These are phyloP conservation scores for Fremontodendron californicum DNA, from an alignment of 345 rosid genomes.

Conservation along the genomic window DNA sequence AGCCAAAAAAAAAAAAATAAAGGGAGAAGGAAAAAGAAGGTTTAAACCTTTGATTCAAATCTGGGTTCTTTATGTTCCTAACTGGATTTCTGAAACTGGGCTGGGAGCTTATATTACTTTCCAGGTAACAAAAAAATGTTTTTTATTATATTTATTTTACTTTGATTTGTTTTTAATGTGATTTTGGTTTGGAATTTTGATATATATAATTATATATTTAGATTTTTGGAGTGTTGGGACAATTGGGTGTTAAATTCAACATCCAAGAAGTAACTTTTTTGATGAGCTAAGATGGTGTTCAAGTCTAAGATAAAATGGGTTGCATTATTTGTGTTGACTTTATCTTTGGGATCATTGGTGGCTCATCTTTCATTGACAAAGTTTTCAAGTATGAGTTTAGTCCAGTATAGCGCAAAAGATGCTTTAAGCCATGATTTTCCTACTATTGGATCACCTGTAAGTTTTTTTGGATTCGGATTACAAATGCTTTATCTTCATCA, in stretches of 20 bases:
- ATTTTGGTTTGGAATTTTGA: neutral
- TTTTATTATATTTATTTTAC: neutral
- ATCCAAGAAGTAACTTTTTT: slow-evolving; percentile 10
- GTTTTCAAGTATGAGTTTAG: slow-evolving; percentile 54
- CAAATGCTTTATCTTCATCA: neutral
- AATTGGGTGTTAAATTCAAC: slow-evolving; percentile 15
- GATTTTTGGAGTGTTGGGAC: slow-evolving; percentile 1
- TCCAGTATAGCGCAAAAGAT: slow-evolving; percentile 48
- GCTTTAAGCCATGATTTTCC: slow-evolving; percentile 50
- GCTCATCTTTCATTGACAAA: slow-evolving; percentile 79
- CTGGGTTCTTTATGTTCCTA: too few relatives aligned
- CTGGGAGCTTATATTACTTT: slow-evolving; percentile 9
- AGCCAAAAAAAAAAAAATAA: neutral
- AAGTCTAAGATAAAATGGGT: slow-evolving; percentile 91
- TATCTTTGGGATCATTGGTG: slow-evolving; percentile 76
- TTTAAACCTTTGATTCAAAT: neutral
- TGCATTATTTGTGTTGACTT: slow-evolving; percentile 60
- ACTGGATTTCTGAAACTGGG: neutral
- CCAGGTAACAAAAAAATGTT: neutral
- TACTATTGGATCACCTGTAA: slow-evolving; percentile 43
- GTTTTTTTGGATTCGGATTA: neutral
- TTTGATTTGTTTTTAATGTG: neutral
- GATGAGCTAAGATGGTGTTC: slow-evolving; percentile 55
- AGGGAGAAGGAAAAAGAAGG: neutral
- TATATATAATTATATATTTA: neutral